A percentile compares a stretch with the other conserved stretches of the same genome.
These are phyloP conservation scores for Alternaria novae-zelandiae DNA, from an alignment of 2,329 filamentous ascomycete species.

Conservation along the genomic window DNA sequence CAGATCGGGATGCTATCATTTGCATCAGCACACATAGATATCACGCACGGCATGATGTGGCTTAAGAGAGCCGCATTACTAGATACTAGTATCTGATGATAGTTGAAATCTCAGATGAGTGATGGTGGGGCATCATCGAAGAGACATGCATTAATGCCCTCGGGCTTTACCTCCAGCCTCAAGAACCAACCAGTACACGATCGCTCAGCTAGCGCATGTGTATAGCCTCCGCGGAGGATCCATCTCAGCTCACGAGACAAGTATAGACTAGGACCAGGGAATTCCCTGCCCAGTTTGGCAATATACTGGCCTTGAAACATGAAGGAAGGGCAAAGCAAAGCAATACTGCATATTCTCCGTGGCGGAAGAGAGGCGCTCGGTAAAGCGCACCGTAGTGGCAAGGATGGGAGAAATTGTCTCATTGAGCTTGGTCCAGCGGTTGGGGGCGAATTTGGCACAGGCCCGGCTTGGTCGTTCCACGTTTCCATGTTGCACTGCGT, in stretches of 20 bases:
- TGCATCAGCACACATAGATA: not conserved
- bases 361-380: not conserved
- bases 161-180: not conserved
- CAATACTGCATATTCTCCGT: not conserved
- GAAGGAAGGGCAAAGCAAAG: conserved; percentile 3
- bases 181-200: not conserved
- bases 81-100: not conserved
- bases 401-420: not conserved
- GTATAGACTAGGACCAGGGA: not conserved
- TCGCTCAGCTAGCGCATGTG: not conserved
- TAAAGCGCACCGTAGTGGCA: not conserved
- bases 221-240: not conserved
- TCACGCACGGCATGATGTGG: not conserved
- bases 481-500: not conserved
- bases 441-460: not conserved
- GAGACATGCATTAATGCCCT: not conserved
- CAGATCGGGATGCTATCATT: not conserved
- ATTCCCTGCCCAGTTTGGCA: not conserved
- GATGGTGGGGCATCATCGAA: not conserved
- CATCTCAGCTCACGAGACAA: not conserved
- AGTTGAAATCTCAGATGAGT: not conserved
- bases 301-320: not conserved
- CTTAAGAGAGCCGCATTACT: not conserved
- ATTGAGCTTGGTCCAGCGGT: not conserved
- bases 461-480: not conserved